Evolutionary conservation across 352 stramenopile genomes (phyloP).

Genomic region (Globisporangium solare): DNA sequence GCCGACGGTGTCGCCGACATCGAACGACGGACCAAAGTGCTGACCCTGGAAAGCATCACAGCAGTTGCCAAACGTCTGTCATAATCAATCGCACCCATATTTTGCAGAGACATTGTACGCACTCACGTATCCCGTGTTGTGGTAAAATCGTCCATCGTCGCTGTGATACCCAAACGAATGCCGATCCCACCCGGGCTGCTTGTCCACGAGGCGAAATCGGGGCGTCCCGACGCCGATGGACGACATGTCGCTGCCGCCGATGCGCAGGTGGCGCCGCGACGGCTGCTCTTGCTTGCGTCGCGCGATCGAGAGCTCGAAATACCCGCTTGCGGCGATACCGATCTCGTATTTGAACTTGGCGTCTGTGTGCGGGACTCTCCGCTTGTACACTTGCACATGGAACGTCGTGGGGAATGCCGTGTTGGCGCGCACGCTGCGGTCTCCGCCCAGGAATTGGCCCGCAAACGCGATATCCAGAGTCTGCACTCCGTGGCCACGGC

Average conservation of each 20-base stretch:
- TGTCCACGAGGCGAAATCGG: conserved; percentile 51
- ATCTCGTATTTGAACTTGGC: conserved; percentile 32
- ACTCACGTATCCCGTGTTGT: conserved; percentile 38
- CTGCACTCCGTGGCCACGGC: conserved; percentile 13
- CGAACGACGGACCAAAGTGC: conserved; percentile 53
- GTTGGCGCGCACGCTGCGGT: conserved; percentile 68
- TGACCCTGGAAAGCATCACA: conserved; percentile 36
- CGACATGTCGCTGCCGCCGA: conserved; percentile 36
- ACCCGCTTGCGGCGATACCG: conserved; percentile 51
- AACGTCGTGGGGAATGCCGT: conserved; percentile 56
- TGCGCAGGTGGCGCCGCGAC: conserved; percentile 3
- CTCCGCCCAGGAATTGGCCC: conserved; percentile 43
- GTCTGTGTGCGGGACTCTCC: conserved; percentile 11
- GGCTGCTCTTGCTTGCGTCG: conserved; percentile 15
- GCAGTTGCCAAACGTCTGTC: conserved; percentile 5
- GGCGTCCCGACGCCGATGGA: conserved; percentile 54
- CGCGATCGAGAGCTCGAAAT: conserved; percentile 70
- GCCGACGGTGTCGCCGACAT: conserved; percentile 58
- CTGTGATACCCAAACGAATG: conserved; percentile 74
- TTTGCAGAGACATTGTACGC: conserved; percentile 14
- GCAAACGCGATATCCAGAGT: conserved; percentile 49
- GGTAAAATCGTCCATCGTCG: conserved; percentile 68
- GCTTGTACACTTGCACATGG: conserved; percentile 52
- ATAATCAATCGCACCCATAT: conserved; percentile 1
- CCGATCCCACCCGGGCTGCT: conserved; percentile 67